Base-by-base conservation (phyloP, 2,329 filamentous ascomycete genomes). In the Emergomyces orientalis region DNA sequence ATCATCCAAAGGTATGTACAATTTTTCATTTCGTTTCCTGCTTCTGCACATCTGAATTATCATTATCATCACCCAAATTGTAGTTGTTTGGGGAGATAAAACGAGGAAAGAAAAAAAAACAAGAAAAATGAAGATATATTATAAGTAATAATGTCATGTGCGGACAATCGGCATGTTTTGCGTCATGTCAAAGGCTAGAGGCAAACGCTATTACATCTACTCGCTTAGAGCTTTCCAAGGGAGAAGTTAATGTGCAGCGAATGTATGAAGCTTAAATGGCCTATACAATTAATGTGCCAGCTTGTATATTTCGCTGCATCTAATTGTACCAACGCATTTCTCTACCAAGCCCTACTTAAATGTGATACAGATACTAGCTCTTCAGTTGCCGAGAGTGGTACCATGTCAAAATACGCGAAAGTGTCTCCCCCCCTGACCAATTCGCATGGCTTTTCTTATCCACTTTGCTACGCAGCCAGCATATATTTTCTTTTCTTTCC, bases 1-100 rank as follows among this genome's bases (percentile, higher is more conserved):
- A 78, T 80, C 64, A 69, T 80, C 63, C 78, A 77, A 71, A 81
- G 80, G 79, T 81, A 81, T 74, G 79, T 79, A 47, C 59, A 55
- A 37, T 63, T 60, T 43, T 41, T 30, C 37, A 25, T 66, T 56
- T 62, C 58, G 62, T 66, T 56, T 61, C 59, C 63, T 65, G 45
- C 64, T 63, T 63, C 47, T 54, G 14, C 30, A 41, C 62, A 39
- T 63, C 63, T 65, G 63, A 39, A 55, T 34, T 57, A 22, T 71
- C 34, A 61, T 63, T 60, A 55, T 63, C 65, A 62, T 70, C 65
- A 63, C 66, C 62, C 68, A 71, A 69, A 68, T 67, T 67, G 71
- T 74, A 75, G 70, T 73, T 69, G 63, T 70, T 68, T 68, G 68
- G 72, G 73, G 17, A 37, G 41, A 47, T n/a, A 25, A 17, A 32